A percentile compares a stretch with the other conserved stretches of the same genome.
These are phyloP conservation scores for Monotropa hypopitys DNA, from an alignment of 179 eudicot species.

Conservation along the genomic window DNA sequence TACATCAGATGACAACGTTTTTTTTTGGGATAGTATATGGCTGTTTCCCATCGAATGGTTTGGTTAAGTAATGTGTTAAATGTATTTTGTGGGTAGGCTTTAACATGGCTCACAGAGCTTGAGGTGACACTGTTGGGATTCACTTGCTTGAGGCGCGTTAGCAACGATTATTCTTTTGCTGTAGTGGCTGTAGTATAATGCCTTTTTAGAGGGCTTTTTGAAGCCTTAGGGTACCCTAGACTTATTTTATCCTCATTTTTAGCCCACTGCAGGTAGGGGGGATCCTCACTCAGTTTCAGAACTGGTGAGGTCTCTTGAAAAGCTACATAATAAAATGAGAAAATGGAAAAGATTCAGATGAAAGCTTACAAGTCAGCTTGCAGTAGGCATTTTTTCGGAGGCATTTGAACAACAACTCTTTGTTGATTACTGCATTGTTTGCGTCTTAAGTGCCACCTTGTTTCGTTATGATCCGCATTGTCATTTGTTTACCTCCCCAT, in stretches of 20 bases:
- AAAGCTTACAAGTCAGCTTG: neutral
- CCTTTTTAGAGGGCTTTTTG: neutral
- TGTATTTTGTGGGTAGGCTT: neutral
- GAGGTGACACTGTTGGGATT: neutral
- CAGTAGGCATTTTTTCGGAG: neutral
- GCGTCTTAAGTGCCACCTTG: no score
- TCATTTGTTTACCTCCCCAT: no score
- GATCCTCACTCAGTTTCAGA: neutral
- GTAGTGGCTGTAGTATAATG: neutral
- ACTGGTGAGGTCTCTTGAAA: no score
- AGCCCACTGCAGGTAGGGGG: neutral
- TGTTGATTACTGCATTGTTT: no score
- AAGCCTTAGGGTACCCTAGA: neutral
- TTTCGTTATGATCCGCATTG: no score
- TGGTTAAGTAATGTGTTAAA: neutral
- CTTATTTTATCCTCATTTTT: neutral
- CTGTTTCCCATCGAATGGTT: neutral
- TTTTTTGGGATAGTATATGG: neutral
- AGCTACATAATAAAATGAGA: neutral
- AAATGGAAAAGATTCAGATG: neutral
- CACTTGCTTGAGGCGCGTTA: neutral
- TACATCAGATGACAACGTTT: neutral
- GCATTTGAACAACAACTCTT: no score
- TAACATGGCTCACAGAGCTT: neutral
- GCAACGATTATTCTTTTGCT: neutral